Conservation (phyloP, 2,329 filamentous ascomycete species). For the Penicillium psychrosexuale region DNA sequence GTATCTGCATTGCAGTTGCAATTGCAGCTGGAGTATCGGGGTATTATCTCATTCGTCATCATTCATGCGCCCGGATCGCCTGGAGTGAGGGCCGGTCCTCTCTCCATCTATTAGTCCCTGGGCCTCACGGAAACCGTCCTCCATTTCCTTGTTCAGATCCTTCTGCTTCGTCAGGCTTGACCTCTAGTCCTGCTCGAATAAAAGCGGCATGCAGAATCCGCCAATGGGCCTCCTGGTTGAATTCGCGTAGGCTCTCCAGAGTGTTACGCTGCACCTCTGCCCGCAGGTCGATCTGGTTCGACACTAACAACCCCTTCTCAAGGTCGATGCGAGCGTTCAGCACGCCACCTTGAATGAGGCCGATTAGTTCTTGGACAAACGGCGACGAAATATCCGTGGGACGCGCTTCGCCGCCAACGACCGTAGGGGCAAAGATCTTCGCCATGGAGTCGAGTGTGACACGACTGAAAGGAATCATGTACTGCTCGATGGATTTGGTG, state of each 20-base stretch:
- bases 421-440: constrained; percentile 63
- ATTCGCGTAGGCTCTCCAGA: constrained; percentile 65
- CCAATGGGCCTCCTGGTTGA: constrained; percentile 71
- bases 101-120: background rate
- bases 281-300: constrained; percentile 65
- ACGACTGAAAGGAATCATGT: constrained; percentile 84
- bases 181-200: constrained; percentile 69
- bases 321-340: constrained; percentile 81
- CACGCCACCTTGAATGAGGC: constrained; percentile 69
- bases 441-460: constrained; percentile 79
- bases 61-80: constrained; percentile 1
- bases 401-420: constrained; percentile 45
- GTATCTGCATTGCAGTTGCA: constrained; percentile 5
- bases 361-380: constrained; percentile 62
- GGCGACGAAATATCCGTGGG: constrained; percentile 57
- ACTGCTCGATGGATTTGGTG: constrained; percentile 89
- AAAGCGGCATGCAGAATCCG: constrained; percentile 76
- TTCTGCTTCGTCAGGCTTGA: constrained; percentile 43
- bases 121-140: background rate
- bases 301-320: constrained; percentile 75
- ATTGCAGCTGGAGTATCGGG: constrained; percentile 6
- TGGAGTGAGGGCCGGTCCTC: background rate
- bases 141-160: constrained; percentile 1
- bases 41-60: constrained; percentile 26
- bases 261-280: constrained; percentile 67